Percentiles rank a stretch among this genome's conserved stretches.
Evolutionary conservation across 108 stramenopile genomes (phyloP).

Genomic region (Thalassiosira profunda): DNA sequence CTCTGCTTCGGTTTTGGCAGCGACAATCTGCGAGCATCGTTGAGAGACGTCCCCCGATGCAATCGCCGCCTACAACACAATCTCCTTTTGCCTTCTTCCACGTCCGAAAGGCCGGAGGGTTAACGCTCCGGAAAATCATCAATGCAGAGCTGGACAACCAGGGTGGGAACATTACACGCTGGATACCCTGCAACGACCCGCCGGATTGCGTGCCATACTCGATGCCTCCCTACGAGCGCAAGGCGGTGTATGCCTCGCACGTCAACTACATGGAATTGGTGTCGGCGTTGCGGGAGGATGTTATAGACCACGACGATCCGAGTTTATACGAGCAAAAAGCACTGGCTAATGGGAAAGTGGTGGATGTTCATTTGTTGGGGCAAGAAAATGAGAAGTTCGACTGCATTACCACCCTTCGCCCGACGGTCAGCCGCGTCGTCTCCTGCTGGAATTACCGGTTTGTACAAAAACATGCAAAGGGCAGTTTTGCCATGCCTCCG

Average conservation of each 20-base stretch:
- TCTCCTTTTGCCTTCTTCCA: conserved; percentile 22
- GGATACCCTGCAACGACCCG: conserved; percentile 9
- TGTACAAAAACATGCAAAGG: not conserved
- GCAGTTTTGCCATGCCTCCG: not conserved
- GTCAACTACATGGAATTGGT: not conserved
- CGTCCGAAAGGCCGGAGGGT: conserved; percentile 9
- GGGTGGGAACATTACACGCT: not conserved
- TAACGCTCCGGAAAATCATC: not conserved
- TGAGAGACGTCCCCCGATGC: no score
- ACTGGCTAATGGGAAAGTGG: not conserved
- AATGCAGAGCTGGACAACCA: not conserved
- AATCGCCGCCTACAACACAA: no score
- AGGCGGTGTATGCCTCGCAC: conserved; percentile 16
- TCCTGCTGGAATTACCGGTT: conserved; percentile 28
- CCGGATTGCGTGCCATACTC: not conserved
- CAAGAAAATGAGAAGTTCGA: not conserved
- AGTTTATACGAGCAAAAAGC: not conserved
- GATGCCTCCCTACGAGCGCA: not conserved
- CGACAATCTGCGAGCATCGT: no score
- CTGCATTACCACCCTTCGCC: conserved; percentile 21
- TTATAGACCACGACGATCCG: not conserved
- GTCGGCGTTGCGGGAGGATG: not conserved
- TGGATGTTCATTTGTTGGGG: not conserved
- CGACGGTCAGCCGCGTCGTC: conserved; percentile 20
- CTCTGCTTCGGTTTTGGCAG: no score